Evolutionary conservation across 2,329 filamentous ascomycete species (phyloP).

Genomic region (Pleoardoris graminearum): DNA sequence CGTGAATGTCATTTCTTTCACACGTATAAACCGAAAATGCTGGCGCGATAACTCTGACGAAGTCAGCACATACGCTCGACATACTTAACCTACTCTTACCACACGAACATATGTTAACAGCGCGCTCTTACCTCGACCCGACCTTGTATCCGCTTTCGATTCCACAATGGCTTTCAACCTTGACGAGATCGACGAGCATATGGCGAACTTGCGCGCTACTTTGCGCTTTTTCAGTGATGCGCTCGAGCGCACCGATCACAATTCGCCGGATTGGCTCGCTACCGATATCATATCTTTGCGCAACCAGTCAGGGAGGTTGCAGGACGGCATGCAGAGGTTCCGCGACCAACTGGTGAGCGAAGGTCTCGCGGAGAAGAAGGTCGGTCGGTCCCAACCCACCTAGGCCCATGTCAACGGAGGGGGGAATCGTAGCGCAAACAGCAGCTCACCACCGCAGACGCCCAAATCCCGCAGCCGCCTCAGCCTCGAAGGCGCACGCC

Average conservation of each 20-base stretch:
- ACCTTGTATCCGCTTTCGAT: neutral
- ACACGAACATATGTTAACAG: neutral
- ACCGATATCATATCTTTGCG: constrained; percentile 38
- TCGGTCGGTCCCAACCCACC: neutral
- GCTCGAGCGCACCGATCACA: constrained; percentile 41
- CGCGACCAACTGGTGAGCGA: constrained; percentile 33
- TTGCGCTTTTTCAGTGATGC: constrained; percentile 35
- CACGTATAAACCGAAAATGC: neutral
- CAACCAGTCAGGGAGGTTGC: constrained; percentile 37
- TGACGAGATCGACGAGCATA: constrained; percentile 40
- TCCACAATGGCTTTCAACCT: constrained; percentile 4
- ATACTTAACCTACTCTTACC: neutral
- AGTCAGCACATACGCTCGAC: neutral
- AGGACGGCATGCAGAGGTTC: constrained; percentile 42
- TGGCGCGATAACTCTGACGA: neutral
- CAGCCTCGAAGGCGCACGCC: constrained; percentile 31
- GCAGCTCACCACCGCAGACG: constrained; percentile 18
- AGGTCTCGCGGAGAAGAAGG: constrained; percentile 32
- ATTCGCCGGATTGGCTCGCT: constrained; percentile 43
- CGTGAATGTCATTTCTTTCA: neutral
- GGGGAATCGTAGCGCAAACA: constrained; percentile 1
- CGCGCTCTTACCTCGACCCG: neutral
- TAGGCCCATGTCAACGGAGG: neutral
- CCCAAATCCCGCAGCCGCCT: constrained; percentile 25
- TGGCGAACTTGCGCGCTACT: constrained; percentile 34